phyloP scores from a whole-genome alignment of 306 rosid genomes.

The Vachellia collinsii region DNA sequence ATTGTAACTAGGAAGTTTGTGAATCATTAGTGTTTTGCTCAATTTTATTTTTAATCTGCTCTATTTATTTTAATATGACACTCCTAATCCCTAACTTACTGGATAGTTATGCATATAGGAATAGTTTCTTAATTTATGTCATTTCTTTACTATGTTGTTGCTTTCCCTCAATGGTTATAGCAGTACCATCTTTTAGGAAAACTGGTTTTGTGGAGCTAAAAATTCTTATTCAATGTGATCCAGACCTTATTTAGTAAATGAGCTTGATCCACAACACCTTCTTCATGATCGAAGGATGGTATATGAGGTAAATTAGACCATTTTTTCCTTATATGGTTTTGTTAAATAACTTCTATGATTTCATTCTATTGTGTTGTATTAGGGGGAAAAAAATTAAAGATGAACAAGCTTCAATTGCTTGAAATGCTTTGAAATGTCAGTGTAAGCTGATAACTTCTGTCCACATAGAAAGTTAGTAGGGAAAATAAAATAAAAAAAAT shows the following conservation, averaged over 20 bases:
- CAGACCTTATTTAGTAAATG: conserved; percentile 93
- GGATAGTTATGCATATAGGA: conserved; percentile 13
- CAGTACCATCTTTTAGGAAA: conserved; percentile 29
- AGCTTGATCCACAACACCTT: conserved; percentile 91
- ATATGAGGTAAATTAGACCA: conserved; percentile 68
- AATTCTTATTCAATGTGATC: conserved; percentile 39
- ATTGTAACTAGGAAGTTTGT: background rate
- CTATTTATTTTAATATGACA: background rate
- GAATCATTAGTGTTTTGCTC: conserved; percentile 5
- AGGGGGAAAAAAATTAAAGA: background rate
- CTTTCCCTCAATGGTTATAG: background rate
- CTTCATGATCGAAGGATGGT: conserved; percentile 97
- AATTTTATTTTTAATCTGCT: background rate
- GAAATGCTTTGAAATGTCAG: conserved; percentile 27
- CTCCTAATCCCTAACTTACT: background rate
- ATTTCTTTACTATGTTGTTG: background rate
- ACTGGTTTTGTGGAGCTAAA: conserved; percentile 36
- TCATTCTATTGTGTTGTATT: conserved; percentile 27
- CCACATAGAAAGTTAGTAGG: conserved; percentile 21
- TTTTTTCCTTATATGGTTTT: conserved; percentile 7
- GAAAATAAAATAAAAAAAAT: conserved; percentile 35
- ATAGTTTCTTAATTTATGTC: background rate
- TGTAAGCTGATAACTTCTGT: conserved; percentile 18
- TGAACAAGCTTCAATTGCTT: conserved; percentile 25
- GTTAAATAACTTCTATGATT: conserved; percentile 8